Base-by-base conservation (phyloP, 2,329 filamentous ascomycete species). In the Tolypocladium sp. region DNA sequence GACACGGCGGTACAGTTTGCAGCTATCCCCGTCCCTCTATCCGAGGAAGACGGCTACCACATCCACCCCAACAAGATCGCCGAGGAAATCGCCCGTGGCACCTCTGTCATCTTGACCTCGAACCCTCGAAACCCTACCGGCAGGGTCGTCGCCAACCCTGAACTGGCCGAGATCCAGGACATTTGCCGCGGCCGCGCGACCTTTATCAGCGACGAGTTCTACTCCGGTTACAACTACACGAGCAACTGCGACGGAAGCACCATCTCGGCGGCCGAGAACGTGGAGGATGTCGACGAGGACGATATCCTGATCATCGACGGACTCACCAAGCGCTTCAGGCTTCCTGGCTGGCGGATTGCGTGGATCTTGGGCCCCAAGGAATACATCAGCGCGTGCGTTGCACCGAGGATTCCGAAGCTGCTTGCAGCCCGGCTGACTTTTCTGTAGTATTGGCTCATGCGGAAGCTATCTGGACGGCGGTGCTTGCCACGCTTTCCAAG, bases 351-450 rank as follows among this genome's bases (percentile, higher is more conserved):
- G 92, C 89, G 93, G 71, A 92, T 97, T 51, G 92, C 93, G 8
- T 97, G 93, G 93, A 92, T 97, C 66, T 74, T 97, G 58, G 93
- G 93, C 1, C 93, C 93, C 64, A 97, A 96, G 79, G 92, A 96
- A 68, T 97, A 96, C 75, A 91, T 97, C 77, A 88, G 90, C 73
- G 92, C 93, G 80, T 83, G 65, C 64, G 80, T 76, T 2, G 27
- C 10, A 35, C n/a, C 20, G 13, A 30, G 13, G 10, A 46, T 2
- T 12, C 12, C 5, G 33, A 30, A 13, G 4, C n/a, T 9, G 9
- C n/a, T 27, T 38, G 40, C 12, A 20, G 22, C 30, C 2, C 9
- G 4, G 41, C 60, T 65, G 54, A 64, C 58, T 41, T 27, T 8
- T 20, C 30, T 54, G 3, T 58, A 82, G 80, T 37, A 92, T 97